Evolutionary conservation across 352 stramenopile genomes (phyloP).

Genomic region (Thalassiosira mediterranea): DNA sequence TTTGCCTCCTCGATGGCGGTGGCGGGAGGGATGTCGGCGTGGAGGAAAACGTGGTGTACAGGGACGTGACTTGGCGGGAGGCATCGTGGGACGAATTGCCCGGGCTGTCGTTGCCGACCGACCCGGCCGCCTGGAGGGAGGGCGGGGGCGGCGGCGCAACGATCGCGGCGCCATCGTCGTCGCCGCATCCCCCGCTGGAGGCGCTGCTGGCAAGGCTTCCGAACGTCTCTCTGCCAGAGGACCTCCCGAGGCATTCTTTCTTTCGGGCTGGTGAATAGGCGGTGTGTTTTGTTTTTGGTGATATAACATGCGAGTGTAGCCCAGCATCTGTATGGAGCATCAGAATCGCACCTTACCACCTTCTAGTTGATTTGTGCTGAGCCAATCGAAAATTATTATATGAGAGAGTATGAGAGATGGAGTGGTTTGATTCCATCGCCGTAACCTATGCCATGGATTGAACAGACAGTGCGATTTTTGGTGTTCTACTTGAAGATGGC

Average conservation of each 20-base stretch:
- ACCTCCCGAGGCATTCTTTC: conserved; percentile 9
- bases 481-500: too few species aligned
- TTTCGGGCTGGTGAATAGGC: too few species aligned
- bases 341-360: too few species aligned
- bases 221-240: neutral
- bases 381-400: too few species aligned
- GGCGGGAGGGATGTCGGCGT: neutral
- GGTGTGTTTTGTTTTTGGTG: too few species aligned
- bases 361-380: too few species aligned
- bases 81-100: conserved; percentile 55
- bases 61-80: conserved; percentile 75
- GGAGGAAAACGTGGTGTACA: conserved; percentile 52
- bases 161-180: neutral
- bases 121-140: conserved; percentile 42
- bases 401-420: too few species aligned
- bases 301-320: too few species aligned
- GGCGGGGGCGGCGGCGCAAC: conserved; percentile 5
- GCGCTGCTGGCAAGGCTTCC: conserved; percentile 12
- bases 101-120: conserved; percentile 23
- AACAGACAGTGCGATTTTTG: too few species aligned
- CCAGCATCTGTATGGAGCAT: too few species aligned
- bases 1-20: conserved; percentile 53
- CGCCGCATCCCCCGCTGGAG: neutral
- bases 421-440: too few species aligned
- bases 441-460: too few species aligned